Conservation (phyloP, 441 rosid species). For the Adansonia grandidieri region DNA sequence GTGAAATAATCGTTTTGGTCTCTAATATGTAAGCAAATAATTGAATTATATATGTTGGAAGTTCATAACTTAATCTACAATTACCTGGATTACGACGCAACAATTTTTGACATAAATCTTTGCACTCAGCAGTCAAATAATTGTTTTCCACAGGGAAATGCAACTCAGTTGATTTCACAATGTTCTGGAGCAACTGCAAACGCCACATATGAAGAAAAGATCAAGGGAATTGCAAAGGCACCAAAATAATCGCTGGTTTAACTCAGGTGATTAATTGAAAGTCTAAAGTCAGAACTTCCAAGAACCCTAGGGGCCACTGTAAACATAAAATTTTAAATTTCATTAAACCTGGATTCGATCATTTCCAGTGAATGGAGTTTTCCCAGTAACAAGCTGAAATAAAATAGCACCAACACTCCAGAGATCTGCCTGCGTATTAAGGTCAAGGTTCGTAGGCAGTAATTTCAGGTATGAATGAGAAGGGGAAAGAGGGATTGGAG, state of each 20-base stretch:
- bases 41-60: too few relatives aligned
- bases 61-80: too few relatives aligned
- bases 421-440: constrained; percentile 85
- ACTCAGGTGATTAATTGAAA: constrained; percentile 18
- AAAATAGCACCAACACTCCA: constrained; percentile 98
- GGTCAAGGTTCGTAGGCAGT: constrained; percentile 39
- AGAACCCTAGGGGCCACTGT: neutral
- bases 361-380: constrained; percentile 89
- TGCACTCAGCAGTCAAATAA: constrained; percentile 68
- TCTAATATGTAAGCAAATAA: too few relatives aligned
- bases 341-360: constrained; percentile 75
- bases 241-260: constrained; percentile 2
- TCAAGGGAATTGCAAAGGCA: constrained; percentile 26
- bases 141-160: constrained; percentile 64
- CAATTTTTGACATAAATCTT: constrained; percentile 85
- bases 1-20: too few relatives aligned
- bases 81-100: constrained; percentile 81
- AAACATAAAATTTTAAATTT: constrained; percentile 19
- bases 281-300: neutral
- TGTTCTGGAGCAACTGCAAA: constrained; percentile 87
- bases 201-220: constrained; percentile 29
- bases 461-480: neutral
- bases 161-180: constrained; percentile 75
- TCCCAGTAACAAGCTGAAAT: constrained; percentile 90
- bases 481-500: neutral